Conservation (phyloP, 768 basidiomycete genomes). For the Leccinum incarnatum region DNA sequence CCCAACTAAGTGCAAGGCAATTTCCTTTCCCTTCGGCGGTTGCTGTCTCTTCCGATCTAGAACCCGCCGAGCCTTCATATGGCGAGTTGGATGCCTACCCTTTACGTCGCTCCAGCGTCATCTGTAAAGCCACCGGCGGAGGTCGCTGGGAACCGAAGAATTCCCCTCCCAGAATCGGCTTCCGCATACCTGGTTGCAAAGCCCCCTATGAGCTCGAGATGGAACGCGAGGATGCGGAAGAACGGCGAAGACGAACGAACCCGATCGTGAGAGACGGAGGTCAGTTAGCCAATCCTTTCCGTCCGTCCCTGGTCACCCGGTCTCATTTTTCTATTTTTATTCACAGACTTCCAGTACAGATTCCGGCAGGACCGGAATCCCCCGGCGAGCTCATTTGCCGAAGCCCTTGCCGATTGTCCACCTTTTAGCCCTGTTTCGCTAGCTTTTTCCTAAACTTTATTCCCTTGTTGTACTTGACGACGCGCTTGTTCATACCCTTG, state of each 20-base stretch:
- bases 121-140: constrained; percentile 78
- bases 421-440: constrained; percentile 42
- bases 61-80: constrained; percentile 45
- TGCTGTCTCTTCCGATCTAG: constrained; percentile 24
- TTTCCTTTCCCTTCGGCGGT: constrained; percentile 27
- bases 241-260: constrained; percentile 48
- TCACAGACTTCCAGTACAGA: constrained; percentile 62
- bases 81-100: constrained; percentile 77
- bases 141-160: constrained; percentile 78
- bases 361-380: constrained; percentile 50
- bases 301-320: neutral
- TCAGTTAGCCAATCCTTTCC: constrained; percentile 11
- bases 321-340: constrained; percentile 2
- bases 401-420: constrained; percentile 54
- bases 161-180: constrained; percentile 36
- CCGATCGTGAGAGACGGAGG: constrained; percentile 65
- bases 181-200: constrained; percentile 65
- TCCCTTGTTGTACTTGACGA: constrained; percentile 22
- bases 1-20: constrained; percentile 27
- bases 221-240: constrained; percentile 61
- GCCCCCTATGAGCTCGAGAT: constrained; percentile 67
- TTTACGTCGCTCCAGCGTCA: constrained; percentile 57
- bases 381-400: constrained; percentile 36
- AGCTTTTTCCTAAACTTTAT: constrained; percentile 15
- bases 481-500: constrained; percentile 18